Conservation (phyloP, 495 filamentous ascomycete species). For the Neurospora cerealis region DNA sequence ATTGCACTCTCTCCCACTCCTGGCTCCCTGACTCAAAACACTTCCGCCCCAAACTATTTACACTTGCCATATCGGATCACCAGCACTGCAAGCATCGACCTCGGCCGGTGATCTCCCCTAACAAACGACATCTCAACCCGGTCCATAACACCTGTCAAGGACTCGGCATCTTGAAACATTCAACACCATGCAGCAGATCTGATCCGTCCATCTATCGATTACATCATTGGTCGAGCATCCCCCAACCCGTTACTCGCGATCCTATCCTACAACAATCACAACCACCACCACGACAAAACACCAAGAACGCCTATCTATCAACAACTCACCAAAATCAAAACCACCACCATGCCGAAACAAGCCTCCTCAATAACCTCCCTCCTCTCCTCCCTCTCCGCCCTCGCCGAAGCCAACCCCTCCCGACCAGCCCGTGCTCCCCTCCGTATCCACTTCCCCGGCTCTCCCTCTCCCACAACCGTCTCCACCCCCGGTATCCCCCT, state of each 20-base stretch:
- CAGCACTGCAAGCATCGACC: neutral
- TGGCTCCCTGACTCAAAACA: neutral
- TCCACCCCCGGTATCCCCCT: slow-evolving; percentile 9
- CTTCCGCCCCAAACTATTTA: neutral
- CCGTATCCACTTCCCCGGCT: slow-evolving; percentile 18
- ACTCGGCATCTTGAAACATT: neutral
- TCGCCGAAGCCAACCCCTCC: slow-evolving; percentile 4
- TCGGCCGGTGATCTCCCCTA: neutral
- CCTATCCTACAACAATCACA: neutral
- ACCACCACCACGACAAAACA: neutral
- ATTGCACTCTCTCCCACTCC: neutral
- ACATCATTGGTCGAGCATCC: neutral
- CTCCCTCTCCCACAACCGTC: slow-evolving; percentile 4
- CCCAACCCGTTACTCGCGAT: neutral
- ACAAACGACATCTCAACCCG: neutral
- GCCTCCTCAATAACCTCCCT: slow-evolving; percentile 6
- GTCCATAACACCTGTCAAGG: neutral
- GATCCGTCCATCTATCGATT: neutral
- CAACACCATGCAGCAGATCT: neutral
- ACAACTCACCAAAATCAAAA: neutral
- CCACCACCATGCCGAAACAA: slow-evolving; percentile 11
- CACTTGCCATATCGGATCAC: neutral
- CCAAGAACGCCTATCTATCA: neutral
- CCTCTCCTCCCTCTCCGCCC: slow-evolving; percentile 10
- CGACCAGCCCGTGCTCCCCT: slow-evolving; percentile 4